Conservation (phyloP, 495 filamentous ascomycete species). For the Neurospora sp. region DNA sequence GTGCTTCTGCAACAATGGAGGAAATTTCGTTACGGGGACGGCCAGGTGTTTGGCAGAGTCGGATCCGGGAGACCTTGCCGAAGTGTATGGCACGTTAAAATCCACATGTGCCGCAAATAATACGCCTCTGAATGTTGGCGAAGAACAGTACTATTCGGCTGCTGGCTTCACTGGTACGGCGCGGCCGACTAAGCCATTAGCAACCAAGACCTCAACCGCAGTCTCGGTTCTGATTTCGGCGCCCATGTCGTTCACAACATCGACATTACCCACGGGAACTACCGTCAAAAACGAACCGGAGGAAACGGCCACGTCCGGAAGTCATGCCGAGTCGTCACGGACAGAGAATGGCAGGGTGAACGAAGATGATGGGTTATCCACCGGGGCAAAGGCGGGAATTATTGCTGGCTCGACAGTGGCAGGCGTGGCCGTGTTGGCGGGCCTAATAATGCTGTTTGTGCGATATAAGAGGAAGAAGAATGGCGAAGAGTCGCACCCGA, state of each 20-base stretch:
- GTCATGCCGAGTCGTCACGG: not conserved
- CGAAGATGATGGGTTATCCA: constrained; percentile 8
- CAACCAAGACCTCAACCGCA: not conserved
- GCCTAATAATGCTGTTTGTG: constrained; percentile 13
- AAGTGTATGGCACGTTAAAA: constrained; percentile 28
- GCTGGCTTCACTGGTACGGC: constrained; percentile 12
- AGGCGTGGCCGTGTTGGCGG: constrained; percentile 14
- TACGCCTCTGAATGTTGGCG: constrained; percentile 18
- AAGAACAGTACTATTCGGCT: constrained; percentile 26
- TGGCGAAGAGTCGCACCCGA: constrained; percentile 25
- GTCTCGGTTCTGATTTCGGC: not conserved
- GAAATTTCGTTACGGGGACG: constrained; percentile 33
- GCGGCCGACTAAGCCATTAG: not conserved
- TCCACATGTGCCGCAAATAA: constrained; percentile 18
- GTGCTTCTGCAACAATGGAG: constrained; percentile 35
- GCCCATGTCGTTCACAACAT: not conserved
- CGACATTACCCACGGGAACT: not conserved
- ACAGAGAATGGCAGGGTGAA: not conserved
- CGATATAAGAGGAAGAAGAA: constrained; percentile 11
- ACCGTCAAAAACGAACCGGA: not conserved
- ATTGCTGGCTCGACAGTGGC: constrained; percentile 14
- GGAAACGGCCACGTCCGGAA: not conserved
- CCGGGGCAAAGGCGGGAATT: constrained; percentile 14
- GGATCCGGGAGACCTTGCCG: constrained; percentile 19
- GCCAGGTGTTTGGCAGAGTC: constrained; percentile 30